Conservation (phyloP, 257 asterid genomes). For the Ilex aquifolium region DNA sequence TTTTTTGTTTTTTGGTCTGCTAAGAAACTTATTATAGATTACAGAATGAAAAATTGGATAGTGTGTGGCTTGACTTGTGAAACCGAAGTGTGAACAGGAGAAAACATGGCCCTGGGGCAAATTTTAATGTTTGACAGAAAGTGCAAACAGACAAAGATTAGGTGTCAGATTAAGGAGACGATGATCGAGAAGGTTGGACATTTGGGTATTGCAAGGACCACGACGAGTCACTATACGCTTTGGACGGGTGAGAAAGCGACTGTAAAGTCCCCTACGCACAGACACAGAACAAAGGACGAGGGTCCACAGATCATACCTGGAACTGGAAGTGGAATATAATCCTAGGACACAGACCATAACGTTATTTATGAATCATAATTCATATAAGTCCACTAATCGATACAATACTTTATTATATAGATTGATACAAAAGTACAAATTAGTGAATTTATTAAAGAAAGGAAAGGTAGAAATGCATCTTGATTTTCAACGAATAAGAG, state of each 20-base stretch:
- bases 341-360: neutral
- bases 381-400: no score
- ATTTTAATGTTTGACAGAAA: neutral
- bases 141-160: slow-evolving; percentile 18
- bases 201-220: slow-evolving; percentile 1
- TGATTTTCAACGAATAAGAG: no score
- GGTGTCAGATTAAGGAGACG: slow-evolving; percentile 9
- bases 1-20: no score
- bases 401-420: no score
- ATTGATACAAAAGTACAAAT: no score
- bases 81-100: neutral
- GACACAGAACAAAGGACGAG: slow-evolving; percentile 17
- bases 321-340: slow-evolving; percentile 12
- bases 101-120: neutral
- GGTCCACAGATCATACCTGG: slow-evolving; percentile 26
- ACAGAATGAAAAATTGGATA: no score
- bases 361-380: neutral
- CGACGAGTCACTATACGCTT: slow-evolving; percentile 13
- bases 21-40: no score
- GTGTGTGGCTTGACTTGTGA: slow-evolving; percentile 4
- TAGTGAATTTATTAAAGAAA: no score
- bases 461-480: no score
- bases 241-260: slow-evolving; percentile 15
- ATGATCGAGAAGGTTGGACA: slow-evolving; percentile 8
- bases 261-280: slow-evolving; percentile 10